Evolutionary conservation across 345 rosid genomes (phyloP).

Genomic region (Arabidopsis arenosa): DNA sequence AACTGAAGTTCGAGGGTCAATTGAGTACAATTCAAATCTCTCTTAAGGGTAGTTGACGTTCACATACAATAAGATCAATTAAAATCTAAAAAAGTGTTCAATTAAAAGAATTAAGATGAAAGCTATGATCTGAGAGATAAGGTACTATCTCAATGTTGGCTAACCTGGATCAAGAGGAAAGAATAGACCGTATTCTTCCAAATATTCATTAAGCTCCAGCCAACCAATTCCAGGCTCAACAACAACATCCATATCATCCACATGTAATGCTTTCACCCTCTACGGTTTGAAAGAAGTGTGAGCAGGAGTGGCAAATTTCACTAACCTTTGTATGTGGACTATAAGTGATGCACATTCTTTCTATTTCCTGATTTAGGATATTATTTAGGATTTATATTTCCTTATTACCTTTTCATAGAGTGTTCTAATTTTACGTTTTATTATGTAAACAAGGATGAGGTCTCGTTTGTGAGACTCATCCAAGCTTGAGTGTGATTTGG

Average conservation of each 20-base stretch:
- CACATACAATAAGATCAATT: neutral
- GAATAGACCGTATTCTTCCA: slow-evolving; percentile 84
- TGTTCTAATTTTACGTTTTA: neutral
- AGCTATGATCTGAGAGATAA: slow-evolving; percentile 17
- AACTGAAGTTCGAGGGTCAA: neutral
- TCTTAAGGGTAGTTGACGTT: neutral
- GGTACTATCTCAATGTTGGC: slow-evolving; percentile 31
- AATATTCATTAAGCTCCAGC: slow-evolving; percentile 90
- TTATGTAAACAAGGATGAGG: neutral
- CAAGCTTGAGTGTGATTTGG: neutral
- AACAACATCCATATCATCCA: slow-evolving; percentile 94
- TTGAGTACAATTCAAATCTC: neutral
- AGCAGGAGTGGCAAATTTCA: slow-evolving; percentile 16
- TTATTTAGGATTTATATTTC: neutral
- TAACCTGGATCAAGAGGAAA: slow-evolving; percentile 97
- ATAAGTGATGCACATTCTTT: neutral
- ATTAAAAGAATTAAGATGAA: neutral
- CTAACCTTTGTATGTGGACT: neutral
- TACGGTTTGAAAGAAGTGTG: slow-evolving; percentile 37
- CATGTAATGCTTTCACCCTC: slow-evolving; percentile 84
- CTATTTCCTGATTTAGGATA: neutral
- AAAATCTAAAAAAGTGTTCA: neutral
- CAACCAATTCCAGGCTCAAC: slow-evolving; percentile 99
- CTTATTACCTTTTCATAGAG: neutral
- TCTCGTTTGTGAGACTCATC: neutral